Conservation (phyloP, 169 alveolate genomes). For the Babesia bigemina region DNA sequence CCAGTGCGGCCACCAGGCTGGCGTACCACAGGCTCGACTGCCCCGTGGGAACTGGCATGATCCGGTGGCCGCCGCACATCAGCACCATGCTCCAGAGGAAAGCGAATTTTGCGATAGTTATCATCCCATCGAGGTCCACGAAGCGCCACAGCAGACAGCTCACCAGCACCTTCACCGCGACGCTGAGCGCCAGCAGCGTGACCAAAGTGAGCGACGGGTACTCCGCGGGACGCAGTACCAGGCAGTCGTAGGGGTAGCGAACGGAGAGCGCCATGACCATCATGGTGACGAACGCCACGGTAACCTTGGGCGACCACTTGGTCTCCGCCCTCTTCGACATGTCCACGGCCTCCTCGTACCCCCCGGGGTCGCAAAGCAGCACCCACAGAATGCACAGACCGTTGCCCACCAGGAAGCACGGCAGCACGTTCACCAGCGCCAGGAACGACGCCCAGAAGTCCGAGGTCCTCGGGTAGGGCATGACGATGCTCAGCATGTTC, state of each 20-base stretch:
- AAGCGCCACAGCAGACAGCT: neutral
- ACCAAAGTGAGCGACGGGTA: neutral
- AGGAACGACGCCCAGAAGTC: slow-evolving; percentile 14
- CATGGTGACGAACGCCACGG: neutral
- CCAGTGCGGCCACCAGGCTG: neutral
- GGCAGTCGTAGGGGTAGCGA: slow-evolving; percentile 14
- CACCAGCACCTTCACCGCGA: neutral
- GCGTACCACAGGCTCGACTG: slow-evolving; percentile 14
- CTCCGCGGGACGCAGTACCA: neutral
- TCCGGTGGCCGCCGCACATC: neutral
- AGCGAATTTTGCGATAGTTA: slow-evolving; percentile 19
- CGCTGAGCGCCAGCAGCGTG: neutral
- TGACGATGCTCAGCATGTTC: slow-evolving; percentile 45
- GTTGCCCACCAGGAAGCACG: slow-evolving; percentile 46
- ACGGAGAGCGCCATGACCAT: slow-evolving; percentile 13
- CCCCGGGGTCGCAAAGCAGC: slow-evolving; percentile 10
- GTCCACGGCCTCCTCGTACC: slow-evolving; percentile 43
- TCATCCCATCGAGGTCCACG: neutral
- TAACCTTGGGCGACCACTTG: slow-evolving; percentile 14
- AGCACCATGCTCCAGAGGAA: slow-evolving; percentile 2
- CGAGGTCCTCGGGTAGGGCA: slow-evolving; percentile 22
- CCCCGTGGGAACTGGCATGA: slow-evolving; percentile 2
- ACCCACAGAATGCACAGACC: slow-evolving; percentile 53
- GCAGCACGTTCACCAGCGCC: slow-evolving; percentile 31
- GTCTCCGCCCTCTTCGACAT: slow-evolving; percentile 5